Conservation (phyloP, 768 basidiomycete species). For the Agrocybe praecox region DNA sequence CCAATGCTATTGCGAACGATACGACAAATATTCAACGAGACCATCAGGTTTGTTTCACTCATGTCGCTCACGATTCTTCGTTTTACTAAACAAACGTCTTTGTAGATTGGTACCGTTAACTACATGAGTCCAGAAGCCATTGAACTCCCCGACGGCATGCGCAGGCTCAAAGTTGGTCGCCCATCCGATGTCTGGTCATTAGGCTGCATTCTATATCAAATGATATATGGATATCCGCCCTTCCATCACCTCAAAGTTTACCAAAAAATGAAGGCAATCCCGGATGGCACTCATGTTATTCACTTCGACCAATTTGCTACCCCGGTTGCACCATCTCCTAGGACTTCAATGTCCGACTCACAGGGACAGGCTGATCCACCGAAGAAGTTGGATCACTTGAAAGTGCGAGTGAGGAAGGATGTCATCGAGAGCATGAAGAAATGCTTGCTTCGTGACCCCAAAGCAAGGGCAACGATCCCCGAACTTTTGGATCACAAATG, state of each 20-base stretch:
- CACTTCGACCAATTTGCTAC: conserved; percentile 76
- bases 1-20: conserved; percentile 97
- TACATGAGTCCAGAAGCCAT: conserved; percentile 99
- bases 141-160: conserved; percentile 83
- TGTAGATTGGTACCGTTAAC: conserved; percentile 92
- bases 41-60: conserved; percentile 65
- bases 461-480: conserved; percentile 86
- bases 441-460: conserved; percentile 79
- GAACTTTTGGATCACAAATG: conserved; percentile 84
- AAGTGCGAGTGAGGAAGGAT: conserved; percentile 66
- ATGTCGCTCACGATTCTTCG: not conserved
- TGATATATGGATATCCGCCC: conserved; percentile 94
- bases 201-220: conserved; percentile 97
- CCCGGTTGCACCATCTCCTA: conserved; percentile 48
- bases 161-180: conserved; percentile 91
- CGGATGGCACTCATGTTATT: conserved; percentile 74
- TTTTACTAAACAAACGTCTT: not conserved
- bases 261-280: conserved; percentile 95
- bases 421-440: conserved; percentile 84
- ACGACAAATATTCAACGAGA: conserved; percentile 98
- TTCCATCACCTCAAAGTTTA: conserved; percentile 84
- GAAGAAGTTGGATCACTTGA: conserved; percentile 69
- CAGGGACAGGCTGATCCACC: conserved; percentile 40
- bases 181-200: conserved; percentile 98
- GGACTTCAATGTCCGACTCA: conserved; percentile 26